Evolutionary conservation across 148 eudicot species (phyloP), one percentile per base, ranked within the genome.

Genomic region (Drosera capensis): DNA sequence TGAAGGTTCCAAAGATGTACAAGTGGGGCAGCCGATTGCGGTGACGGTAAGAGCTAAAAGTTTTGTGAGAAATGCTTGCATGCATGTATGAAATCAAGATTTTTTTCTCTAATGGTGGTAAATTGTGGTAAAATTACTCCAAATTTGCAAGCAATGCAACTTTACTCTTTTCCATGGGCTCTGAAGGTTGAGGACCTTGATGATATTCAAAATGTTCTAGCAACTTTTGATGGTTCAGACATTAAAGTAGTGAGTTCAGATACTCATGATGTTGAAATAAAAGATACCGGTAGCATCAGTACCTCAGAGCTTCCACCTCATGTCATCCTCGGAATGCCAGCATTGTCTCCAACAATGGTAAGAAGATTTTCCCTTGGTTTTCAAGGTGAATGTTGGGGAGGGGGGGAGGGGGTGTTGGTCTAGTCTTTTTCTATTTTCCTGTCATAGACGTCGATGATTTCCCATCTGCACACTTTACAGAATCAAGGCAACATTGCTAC

Each of bases 331-430:
- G 94, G 63, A 17, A 88, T 88, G 96, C 96, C 96, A 23, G 96
- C 94, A 25, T 59, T 88, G 66, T 88, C 96, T 36, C 96, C 96
- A 4, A 88, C 96, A 42, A 88, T 83, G 96, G 94, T 87, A 68
- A 62, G 58, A 55, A 26, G 14, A 18, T 28, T 31, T 6, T 35
- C 9, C 48, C 25, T 20, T 16, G 20, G n/a, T n/a, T n/a, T n/a
- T n/a, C n/a, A n/a, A n/a, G n/a, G n/a, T n/a, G n/a, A n/a, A n/a
- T n/a, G n/a, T n/a, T 19, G 6, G 26, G 21, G 14, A 3, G 16
- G 8, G 20, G 14, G 14, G 3, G 47, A 43, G 28, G 15, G 19
- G 14, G 52, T 11, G 18, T 48, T 48, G 15, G 11, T 24, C 14
- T 37, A 23, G 31, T n/a, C 25, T 19, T 12, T 23, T 44, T 63